Conservation (phyloP, 192 early-diverging fungal genomes). For the Podila horticola region DNA sequence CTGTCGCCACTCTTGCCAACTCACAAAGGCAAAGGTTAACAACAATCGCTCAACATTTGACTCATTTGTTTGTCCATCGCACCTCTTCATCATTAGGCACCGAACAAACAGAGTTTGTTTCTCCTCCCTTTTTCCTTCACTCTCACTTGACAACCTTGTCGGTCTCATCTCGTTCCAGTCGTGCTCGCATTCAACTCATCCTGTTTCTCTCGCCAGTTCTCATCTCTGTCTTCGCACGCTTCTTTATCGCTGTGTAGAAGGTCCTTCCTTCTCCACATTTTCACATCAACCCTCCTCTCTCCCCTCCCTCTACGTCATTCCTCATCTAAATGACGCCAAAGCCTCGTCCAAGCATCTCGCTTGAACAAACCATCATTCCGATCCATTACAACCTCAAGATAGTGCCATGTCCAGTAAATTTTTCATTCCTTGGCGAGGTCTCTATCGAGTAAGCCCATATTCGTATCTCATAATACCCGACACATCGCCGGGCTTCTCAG, state of each 20-base stretch:
- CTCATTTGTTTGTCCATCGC: not conserved
- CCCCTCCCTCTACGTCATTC: not conserved
- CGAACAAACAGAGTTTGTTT: not conserved
- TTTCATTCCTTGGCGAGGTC: conserved; percentile 74
- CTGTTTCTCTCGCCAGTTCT: not conserved
- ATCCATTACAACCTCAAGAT: conserved; percentile 70
- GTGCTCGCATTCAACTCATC: not conserved
- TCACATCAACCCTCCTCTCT: not conserved
- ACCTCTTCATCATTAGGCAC: too few species aligned
- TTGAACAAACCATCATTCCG: conserved; percentile 56
- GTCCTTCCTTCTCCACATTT: not conserved
- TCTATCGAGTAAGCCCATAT: conserved; percentile 54
- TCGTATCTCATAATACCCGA: too few species aligned
- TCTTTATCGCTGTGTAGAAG: not conserved
- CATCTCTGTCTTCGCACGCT: not conserved
- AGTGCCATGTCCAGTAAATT: conserved; percentile 70
- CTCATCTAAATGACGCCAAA: not conserved
- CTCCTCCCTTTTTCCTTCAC: not conserved
- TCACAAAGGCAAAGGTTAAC: too few species aligned
- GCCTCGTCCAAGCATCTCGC: not conserved
- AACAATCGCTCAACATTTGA: too few species aligned
- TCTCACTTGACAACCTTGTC: not conserved
- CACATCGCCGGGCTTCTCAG: too few species aligned
- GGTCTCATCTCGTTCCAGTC: not conserved
- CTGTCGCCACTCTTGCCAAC: too few species aligned